Evolutionary conservation across 164 flowering plant genomes (phyloP).

Genomic region (Macadamia integrifolia): DNA sequence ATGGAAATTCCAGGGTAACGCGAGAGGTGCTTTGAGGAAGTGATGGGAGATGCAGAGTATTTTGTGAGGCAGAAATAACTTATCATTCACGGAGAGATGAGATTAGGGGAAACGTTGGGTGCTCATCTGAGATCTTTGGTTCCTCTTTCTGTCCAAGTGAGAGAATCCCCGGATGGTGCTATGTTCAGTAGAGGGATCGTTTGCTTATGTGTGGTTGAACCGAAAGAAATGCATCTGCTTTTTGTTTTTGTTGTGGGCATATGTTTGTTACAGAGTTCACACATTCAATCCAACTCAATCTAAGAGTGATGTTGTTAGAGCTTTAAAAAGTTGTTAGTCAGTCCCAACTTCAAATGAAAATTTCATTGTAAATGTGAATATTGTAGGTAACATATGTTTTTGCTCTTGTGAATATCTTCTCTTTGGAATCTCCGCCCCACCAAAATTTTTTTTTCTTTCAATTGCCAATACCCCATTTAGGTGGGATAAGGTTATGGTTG

Average conservation of each 20-base stretch:
- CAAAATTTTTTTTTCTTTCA: too few species aligned
- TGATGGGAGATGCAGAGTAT: background rate
- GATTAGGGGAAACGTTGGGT: background rate
- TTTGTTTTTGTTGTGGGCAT: constrained; percentile 4
- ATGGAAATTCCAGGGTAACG: background rate
- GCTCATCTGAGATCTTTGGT: background rate
- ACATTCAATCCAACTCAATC: background rate
- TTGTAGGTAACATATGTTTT: constrained; percentile 8
- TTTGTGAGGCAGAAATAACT: background rate
- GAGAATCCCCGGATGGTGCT: background rate
- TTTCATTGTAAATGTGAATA: constrained; percentile 8
- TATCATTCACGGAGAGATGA: background rate
- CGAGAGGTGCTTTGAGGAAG: background rate
- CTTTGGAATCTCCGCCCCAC: too few species aligned
- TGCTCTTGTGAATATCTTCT: constrained; percentile 2
- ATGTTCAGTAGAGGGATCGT: background rate
- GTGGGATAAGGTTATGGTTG: too few species aligned
- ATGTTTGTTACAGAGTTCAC: background rate
- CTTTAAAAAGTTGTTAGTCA: background rate
- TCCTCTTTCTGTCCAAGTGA: background rate
- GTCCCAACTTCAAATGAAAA: constrained; percentile 3
- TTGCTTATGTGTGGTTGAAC: constrained; percentile 7
- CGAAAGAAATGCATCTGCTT: constrained; percentile 10
- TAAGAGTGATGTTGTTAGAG: background rate
- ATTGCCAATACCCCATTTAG: too few species aligned